phyloP scores from a whole-genome alignment of 306 rosid genomes.

The Lathyrus tuberosus region DNA sequence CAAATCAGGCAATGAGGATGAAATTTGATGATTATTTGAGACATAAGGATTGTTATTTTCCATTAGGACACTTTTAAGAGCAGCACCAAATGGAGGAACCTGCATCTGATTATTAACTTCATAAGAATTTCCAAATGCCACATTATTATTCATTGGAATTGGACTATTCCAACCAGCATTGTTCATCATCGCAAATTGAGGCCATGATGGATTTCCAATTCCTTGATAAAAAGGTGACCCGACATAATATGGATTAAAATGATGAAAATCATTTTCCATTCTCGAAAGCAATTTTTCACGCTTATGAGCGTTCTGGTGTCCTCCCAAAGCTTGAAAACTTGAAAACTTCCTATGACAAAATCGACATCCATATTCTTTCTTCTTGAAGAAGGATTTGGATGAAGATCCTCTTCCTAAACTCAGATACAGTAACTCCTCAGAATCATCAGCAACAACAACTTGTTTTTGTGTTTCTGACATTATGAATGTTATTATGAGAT shows the following conservation, averaged over 20 bases:
- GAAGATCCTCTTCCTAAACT: background rate
- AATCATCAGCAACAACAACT: background rate
- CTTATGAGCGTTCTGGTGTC: conserved; percentile 78
- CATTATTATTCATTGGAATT: background rate
- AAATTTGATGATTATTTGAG: background rate
- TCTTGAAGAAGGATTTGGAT: background rate
- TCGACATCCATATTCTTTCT: conserved; percentile 10
- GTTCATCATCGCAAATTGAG: conserved; percentile 3
- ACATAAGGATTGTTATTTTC: background rate
- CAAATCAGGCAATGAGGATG: background rate
- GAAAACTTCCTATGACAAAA: conserved; percentile 41
- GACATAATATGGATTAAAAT: too few species aligned
- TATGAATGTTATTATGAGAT: background rate
- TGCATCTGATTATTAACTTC: background rate
- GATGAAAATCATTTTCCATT: background rate
- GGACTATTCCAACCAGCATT: background rate
- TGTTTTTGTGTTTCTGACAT: background rate
- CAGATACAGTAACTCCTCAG: background rate
- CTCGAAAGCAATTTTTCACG: conserved; percentile 50
- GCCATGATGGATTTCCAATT: background rate
- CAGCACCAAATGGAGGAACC: background rate
- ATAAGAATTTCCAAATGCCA: background rate
- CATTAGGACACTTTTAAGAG: background rate
- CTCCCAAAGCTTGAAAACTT: conserved; percentile 67
- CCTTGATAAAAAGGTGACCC: background rate